Percentiles rank a stretch among this genome's conserved stretches.
Evolutionary conservation across 2,329 filamentous ascomycete species (phyloP).

Genomic region (Hymenoscyphus occultus): DNA sequence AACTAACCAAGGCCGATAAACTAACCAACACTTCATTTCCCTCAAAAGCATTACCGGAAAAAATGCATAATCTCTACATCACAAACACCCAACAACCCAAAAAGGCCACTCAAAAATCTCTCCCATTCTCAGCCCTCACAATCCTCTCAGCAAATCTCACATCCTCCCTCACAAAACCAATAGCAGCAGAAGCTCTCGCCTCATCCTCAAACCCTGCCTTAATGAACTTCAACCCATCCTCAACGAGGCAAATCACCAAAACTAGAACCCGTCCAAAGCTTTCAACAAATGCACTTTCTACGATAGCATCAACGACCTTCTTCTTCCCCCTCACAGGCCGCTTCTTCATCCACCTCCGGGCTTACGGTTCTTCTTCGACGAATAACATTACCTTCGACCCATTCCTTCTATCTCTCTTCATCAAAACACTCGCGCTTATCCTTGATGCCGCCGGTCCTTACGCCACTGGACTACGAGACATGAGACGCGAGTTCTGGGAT

Average conservation of each 20-base stretch:
- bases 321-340: constrained; percentile 84
- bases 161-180: constrained; percentile 71
- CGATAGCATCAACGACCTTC: constrained; percentile 71
- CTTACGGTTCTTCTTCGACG: constrained; percentile 45
- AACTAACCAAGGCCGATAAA: constrained; percentile 35
- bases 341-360: constrained; percentile 65
- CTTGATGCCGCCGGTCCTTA: constrained; percentile 80
- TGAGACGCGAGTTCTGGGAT: constrained; percentile 82
- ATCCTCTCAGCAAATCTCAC: constrained; percentile 66
- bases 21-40: constrained; percentile 57
- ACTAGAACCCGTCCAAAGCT: constrained; percentile 65
- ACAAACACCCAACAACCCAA: constrained; percentile 30
- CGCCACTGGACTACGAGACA: constrained; percentile 69
- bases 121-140: constrained; percentile 49
- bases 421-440: constrained; percentile 82
- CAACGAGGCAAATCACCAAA: constrained; percentile 65
- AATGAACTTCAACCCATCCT: constrained; percentile 7
- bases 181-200: constrained; percentile 81
- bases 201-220: constrained; percentile 64
- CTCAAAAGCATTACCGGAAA: constrained; percentile 72
- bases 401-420: constrained; percentile 71
- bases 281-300: constrained; percentile 74
- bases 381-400: constrained; percentile 67
- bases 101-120: constrained; percentile 26
- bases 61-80: constrained; percentile 70